Base-by-base conservation (phyloP, 2,329 filamentous ascomycete species). In the Fusarium globosum region DNA sequence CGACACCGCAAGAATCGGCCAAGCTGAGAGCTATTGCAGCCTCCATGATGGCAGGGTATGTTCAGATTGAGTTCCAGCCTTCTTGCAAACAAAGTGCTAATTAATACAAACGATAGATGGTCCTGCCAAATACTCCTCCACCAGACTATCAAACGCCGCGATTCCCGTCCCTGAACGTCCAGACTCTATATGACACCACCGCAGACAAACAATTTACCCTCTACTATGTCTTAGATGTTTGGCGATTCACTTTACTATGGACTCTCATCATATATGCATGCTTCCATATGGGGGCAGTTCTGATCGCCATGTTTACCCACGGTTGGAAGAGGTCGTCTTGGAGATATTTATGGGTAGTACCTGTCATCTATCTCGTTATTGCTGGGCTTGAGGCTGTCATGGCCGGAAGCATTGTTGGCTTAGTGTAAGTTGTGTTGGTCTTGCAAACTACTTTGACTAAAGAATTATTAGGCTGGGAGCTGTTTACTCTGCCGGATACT, bases 181-280 rank as follows among this genome's bases (percentile, higher is more conserved):
- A 92, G 39, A 81, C 79, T 30, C 85, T 91, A 18, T 81, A 84
- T 72, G 82, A 85, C 67, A 73, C 79, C 53, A 83, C 80, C 41
- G 41, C 81, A 66, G 84, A 88, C 49, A 83, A 81, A 70, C 73
- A 68, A 56, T 87, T 88, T 68, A 88, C 89, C 42, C 90, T 97
- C 75, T 96, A 94, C 85, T 88, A 92, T 78, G 87, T 94, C 6
- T 81, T 83, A 68, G 94, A 97, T 79, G 93, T 97, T 62, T 96
- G 94, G 92, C 92, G 92, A 73, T 97, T 96, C 82, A 97, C 94
- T 2, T 83, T 96, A 21, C 88, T 92, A 79, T 98, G 95, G 95
- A 97, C 94, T 0, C 83, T 97, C 42, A 90, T 97, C 36, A 89
- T 94, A 74, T 96, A 93, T 77, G 90, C 89, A 39, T 86, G 90